phyloP scores from a whole-genome alignment of 192 early-diverging fungal genomes.

The Linnemannia hyalina region DNA sequence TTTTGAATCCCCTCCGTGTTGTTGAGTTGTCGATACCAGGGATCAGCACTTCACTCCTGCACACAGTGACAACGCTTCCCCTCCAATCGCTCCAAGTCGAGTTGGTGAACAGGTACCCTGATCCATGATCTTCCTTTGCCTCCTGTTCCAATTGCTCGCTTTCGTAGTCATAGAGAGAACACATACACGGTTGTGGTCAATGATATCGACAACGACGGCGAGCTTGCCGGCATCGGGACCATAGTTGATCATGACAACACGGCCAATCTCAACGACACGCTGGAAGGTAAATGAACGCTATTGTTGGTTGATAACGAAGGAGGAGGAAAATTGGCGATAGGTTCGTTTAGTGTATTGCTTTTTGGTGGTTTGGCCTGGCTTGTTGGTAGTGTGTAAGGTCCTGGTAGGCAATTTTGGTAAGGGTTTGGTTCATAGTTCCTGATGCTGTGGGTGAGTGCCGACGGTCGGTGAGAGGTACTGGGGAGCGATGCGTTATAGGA shows the following conservation, averaged over 20 bases:
- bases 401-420: not conserved
- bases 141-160: not conserved
- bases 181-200: constrained; percentile 97
- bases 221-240: constrained; percentile 97
- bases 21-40: not conserved
- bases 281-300: constrained; percentile 76
- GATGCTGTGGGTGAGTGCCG: not conserved
- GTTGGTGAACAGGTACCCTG: not conserved
- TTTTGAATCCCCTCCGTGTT: not conserved
- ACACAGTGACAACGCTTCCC: too few relatives aligned
- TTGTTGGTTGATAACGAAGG: not conserved
- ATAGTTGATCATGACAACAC: constrained; percentile 96
- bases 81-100: too few relatives aligned
- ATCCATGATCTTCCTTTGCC: not conserved
- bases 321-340: not conserved
- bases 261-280: constrained; percentile 97
- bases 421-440: not conserved
- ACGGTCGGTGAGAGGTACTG: not conserved
- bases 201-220: constrained; percentile 98
- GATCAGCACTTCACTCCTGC: not conserved
- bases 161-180: not conserved
- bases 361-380: not conserved
- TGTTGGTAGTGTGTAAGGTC: not conserved
- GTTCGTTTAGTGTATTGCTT: constrained; percentile 10
- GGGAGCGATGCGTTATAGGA: not conserved